A percentile compares a stretch with the other conserved stretches of the same genome.
These are phyloP conservation scores for Yarrowia deformans DNA, from an alignment of 805 yeast genomes.

Conservation along the genomic window DNA sequence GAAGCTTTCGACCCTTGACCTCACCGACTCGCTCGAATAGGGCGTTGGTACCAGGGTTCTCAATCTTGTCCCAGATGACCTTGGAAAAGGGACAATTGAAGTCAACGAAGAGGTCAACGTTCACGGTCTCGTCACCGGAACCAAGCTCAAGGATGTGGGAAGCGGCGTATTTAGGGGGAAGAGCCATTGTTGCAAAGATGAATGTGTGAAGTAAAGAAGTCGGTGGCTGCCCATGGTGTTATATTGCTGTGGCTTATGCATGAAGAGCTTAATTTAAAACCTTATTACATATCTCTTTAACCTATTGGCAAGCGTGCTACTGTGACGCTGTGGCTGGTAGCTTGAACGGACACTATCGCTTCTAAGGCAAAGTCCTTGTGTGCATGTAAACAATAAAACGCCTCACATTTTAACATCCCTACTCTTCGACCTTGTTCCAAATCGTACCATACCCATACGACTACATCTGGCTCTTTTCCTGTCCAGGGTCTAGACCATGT, in stretches of 20 bases:
- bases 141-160: constrained; percentile 42
- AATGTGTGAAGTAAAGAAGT: neutral
- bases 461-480: neutral
- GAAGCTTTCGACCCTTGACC: constrained; percentile 59
- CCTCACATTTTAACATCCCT: too few species aligned
- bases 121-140: constrained; percentile 46
- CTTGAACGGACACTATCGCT: too few species aligned
- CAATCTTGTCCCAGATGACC: constrained; percentile 66
- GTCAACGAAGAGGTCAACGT: constrained; percentile 72
- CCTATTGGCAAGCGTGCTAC: neutral
- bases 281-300: neutral
- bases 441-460: too few species aligned
- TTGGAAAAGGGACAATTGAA: constrained; percentile 77
- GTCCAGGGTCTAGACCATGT: constrained; percentile 11
- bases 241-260: constrained; percentile 36
- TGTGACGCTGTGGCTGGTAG: neutral
- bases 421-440: too few species aligned
- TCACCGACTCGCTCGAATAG: constrained; percentile 59
- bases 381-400: too few species aligned
- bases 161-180: constrained; percentile 43
- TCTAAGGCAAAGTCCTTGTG: too few species aligned
- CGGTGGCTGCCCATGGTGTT: constrained; percentile 3
- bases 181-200: constrained; percentile 41
- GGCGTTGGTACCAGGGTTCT: constrained; percentile 52
- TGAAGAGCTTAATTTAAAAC: neutral